These are phyloP conservation scores for Trichoderma afroharzianum DNA, from an alignment of 2,329 filamentous ascomycete species.

Conservation along the genomic window DNA sequence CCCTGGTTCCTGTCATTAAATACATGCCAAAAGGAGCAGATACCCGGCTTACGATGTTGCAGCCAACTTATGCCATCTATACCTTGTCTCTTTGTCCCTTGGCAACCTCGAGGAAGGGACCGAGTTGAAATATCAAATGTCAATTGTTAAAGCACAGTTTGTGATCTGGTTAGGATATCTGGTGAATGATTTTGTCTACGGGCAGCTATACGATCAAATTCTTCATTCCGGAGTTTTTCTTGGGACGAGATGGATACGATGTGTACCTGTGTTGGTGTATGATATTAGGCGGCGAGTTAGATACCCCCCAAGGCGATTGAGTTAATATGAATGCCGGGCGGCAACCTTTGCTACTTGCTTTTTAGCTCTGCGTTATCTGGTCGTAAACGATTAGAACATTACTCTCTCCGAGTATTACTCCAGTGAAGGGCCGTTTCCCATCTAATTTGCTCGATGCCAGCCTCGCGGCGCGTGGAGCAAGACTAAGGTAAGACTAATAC, in stretches of 20 bases:
- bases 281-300: neutral
- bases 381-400: neutral
- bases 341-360: neutral
- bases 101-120: neutral
- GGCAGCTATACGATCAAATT: neutral
- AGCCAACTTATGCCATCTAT: neutral
- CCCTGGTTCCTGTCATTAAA: neutral
- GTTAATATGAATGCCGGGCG: neutral
- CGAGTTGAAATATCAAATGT: neutral
- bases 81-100: neutral
- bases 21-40: neutral
- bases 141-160: neutral
- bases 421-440: neutral
- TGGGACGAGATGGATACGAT: neutral
- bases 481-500: neutral
- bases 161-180: neutral
- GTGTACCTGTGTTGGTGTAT: neutral
- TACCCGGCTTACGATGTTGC: neutral
- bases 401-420: neutral
- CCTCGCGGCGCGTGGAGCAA: neutral
- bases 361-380: neutral
- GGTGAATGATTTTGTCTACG: neutral
- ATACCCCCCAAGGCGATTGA: constrained; percentile 6
- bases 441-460: neutral
- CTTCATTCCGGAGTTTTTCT: neutral